phyloP scores from a whole-genome alignment of 1,139 yeast genomes.

The Yamadazyma oceani region DNA sequence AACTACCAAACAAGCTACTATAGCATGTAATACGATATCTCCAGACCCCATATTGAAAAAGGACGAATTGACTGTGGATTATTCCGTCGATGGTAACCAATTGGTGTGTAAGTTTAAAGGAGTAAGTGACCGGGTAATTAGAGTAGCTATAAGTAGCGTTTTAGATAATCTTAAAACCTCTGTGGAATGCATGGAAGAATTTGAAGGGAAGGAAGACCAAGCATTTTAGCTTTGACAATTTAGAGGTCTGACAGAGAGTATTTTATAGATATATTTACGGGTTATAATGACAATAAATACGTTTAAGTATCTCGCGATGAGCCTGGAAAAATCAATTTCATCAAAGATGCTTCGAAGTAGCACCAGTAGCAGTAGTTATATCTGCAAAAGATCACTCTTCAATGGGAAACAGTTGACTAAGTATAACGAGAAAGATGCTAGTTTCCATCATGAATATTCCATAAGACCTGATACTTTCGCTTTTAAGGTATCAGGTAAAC shows the following conservation, averaged over 20 bases:
- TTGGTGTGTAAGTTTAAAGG: slow-evolving; percentile 53
- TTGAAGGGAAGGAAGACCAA: slow-evolving; percentile 40
- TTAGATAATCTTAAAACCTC: slow-evolving; percentile 65
- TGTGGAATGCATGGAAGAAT: slow-evolving; percentile 66
- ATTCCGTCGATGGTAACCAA: slow-evolving; percentile 23
- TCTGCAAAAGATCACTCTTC: slow-evolving; percentile 12
- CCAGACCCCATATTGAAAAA: slow-evolving; percentile 83
- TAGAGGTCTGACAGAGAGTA: neutral
- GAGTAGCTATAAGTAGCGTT: slow-evolving; percentile 71
- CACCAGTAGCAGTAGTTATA: neutral
- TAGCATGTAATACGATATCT: slow-evolving; percentile 56
- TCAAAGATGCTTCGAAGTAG: slow-evolving; percentile 5
- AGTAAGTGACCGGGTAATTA: slow-evolving; percentile 58
- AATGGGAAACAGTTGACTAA: slow-evolving; percentile 11
- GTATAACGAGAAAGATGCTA: slow-evolving; percentile 23
- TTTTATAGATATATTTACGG: neutral
- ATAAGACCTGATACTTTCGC: slow-evolving; percentile 51
- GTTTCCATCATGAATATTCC: slow-evolving; percentile 45
- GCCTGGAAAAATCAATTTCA: slow-evolving; percentile 6
- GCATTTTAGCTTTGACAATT: no score
- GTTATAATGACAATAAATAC: neutral
- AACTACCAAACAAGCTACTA: slow-evolving; percentile 54
- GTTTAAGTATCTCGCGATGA: slow-evolving; percentile 3
- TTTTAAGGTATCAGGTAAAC: slow-evolving; percentile 33
- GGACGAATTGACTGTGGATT: slow-evolving; percentile 52